phyloP scores from a whole-genome alignment of 495 filamentous ascomycete genomes.

The Neurospora sublineolata region DNA sequence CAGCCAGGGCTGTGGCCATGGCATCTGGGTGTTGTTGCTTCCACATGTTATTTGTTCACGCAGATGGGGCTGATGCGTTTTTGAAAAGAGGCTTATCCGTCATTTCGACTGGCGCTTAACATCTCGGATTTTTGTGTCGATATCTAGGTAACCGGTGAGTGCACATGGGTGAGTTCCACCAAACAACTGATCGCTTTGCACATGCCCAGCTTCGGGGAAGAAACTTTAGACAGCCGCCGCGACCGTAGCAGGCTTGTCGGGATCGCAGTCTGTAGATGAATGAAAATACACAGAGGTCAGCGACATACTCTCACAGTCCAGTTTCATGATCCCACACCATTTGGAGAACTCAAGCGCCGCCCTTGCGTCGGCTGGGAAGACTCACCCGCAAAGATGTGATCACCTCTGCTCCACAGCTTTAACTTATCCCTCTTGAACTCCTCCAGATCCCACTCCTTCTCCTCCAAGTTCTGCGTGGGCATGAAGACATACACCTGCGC shows the following conservation, averaged over 20 bases:
- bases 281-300: neutral
- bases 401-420: conserved; percentile 35
- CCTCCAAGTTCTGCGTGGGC: conserved; percentile 42
- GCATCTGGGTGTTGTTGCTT: neutral
- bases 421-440: conserved; percentile 60
- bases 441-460: conserved; percentile 72
- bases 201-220: neutral
- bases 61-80: neutral
- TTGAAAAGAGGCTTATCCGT: neutral
- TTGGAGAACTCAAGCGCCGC: no score
- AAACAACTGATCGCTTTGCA: neutral
- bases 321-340: no score
- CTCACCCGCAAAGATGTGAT: conserved; percentile 28
- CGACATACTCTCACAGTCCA: no score
- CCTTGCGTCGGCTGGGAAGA: no score
- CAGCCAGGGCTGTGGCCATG: neutral
- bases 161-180: neutral
- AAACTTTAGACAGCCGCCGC: conserved; percentile 2
- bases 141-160: neutral
- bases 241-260: conserved; percentile 11
- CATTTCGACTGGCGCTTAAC: neutral
- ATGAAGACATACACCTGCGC: conserved; percentile 73
- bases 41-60: neutral
- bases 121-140: neutral
- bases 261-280: conserved; percentile 11